Conservation (phyloP, 441 rosid genomes). For the Pelargonium cotyledonis region DNA sequence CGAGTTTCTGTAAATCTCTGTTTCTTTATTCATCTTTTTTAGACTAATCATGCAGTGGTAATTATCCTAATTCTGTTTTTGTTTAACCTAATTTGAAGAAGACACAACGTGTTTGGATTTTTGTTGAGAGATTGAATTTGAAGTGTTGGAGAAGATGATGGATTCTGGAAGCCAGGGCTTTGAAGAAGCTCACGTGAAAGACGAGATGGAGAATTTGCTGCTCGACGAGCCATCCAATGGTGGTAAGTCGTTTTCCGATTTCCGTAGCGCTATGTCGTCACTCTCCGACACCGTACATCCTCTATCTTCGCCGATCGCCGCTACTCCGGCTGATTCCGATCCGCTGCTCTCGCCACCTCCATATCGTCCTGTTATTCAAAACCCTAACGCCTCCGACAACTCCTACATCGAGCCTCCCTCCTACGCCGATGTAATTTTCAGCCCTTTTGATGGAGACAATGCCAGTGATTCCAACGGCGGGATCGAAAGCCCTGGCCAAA, state of each 20-base stretch:
- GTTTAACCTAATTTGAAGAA: no score
- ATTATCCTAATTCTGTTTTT: no score
- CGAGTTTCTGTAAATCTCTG: no score
- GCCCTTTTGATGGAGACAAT: constrained; percentile 54
- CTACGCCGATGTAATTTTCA: constrained; percentile 65
- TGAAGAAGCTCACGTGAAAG: constrained; percentile 46
- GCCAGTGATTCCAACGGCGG: constrained; percentile 45
- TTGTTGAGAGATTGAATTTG: background rate
- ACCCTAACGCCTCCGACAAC: constrained; percentile 31
- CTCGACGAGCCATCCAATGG: constrained; percentile 30
- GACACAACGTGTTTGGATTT: no score
- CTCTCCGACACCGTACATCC: constrained; percentile 43
- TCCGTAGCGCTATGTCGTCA: constrained; percentile 57
- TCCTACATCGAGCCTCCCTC: constrained; percentile 78
- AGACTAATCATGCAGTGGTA: no score
- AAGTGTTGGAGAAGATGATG: constrained; percentile 54
- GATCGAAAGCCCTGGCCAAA: constrained; percentile 30
- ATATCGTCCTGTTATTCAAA: constrained; percentile 24
- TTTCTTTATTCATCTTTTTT: no score
- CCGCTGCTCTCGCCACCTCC: constrained; percentile 49
- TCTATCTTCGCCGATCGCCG: constrained; percentile 39
- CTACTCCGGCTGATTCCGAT: constrained; percentile 54
- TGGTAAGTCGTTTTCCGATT: constrained; percentile 38
- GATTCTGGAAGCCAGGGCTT: constrained; percentile 57
- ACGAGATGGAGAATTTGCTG: constrained; percentile 72